Evolutionary conservation across 768 basidiomycete species (phyloP).

Genomic region (Boletus pseudopeckii): DNA sequence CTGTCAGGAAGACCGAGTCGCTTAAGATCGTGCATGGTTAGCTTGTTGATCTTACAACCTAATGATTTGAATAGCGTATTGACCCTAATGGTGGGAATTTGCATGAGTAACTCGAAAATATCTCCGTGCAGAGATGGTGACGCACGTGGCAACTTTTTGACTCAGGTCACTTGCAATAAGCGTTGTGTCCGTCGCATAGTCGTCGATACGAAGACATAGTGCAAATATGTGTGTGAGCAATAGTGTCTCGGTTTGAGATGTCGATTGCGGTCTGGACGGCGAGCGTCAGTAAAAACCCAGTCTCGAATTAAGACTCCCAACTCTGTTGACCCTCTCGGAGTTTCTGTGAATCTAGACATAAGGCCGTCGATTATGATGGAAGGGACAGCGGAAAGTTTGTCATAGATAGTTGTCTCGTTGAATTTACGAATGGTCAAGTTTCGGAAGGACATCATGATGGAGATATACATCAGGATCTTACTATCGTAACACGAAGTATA

Average conservation of each 20-base stretch:
- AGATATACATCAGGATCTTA: conserved; percentile 76
- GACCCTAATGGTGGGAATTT: conserved; percentile 37
- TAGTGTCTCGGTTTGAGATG: conserved; percentile 66
- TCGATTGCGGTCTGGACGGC: conserved; percentile 44
- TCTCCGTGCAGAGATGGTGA: not conserved
- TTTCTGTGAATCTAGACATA: conserved; percentile 78
- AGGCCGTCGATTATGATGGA: conserved; percentile 68
- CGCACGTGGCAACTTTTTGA: conserved; percentile 63
- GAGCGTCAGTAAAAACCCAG: not conserved
- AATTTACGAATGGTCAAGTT: conserved; percentile 38
- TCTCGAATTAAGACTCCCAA: conserved; percentile 29
- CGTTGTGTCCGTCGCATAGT: conserved; percentile 67
- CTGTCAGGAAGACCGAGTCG: conserved; percentile 63
- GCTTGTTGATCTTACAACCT: conserved; percentile 67
- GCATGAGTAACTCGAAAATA: conserved; percentile 2
- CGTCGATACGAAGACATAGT: conserved; percentile 75
- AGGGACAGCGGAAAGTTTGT: conserved; percentile 58
- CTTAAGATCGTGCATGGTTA: conserved; percentile 61
- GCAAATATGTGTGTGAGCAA: conserved; percentile 79
- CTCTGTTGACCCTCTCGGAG: conserved; percentile 61
- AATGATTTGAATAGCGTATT: conserved; percentile 73
- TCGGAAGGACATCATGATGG: conserved; percentile 74
- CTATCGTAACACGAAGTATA: conserved; percentile 34
- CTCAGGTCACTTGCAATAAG: conserved; percentile 72
- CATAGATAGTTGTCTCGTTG: conserved; percentile 51